Base-by-base conservation (phyloP, 1,139 yeast species). In the Taphrina flavorubra region DNA sequence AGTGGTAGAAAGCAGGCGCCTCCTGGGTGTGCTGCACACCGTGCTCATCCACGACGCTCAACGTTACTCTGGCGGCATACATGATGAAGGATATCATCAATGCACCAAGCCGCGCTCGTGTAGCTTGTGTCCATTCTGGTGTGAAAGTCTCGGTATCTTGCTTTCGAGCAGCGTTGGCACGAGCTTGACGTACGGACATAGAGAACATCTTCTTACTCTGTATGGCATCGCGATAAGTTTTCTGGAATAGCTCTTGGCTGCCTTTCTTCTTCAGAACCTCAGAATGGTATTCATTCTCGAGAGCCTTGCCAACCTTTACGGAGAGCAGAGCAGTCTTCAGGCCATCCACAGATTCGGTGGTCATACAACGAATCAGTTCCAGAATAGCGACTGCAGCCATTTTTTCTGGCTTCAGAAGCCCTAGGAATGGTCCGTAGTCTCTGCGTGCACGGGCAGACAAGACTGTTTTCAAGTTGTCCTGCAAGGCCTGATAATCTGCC, bases 1-100 rank as follows among this genome's bases (percentile, higher is more conserved):
- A 85, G 76, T 94, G 98, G 72, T 87, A 88, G 76, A 95, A 89
- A 0, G 98, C 99, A 0, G 98, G 97, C 10, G 92, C 94, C 60
- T 84, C 81, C 42, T 94, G 96, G 55, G 80, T 79, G 34, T 89
- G 88, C 1, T 78, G 77, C 65, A 85, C 80, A 14, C 90, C 90
- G 0, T 95, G 87, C 1, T 86, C 82, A 0, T 97, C 97, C 75
- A 92, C 97, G 0, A 79, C 82, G 63, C 92, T 97, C 10, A 92
- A 97, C 16, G 86, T 84, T 8, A 94, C 89, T 74, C 86, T 88
- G 4, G 97, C 97, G 39, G 89, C 91, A 74, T 90, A 89, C 76
- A 94, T 81, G 69, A 94, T 79, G 73, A 88, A 81, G 0, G 97
- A 87, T 13, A 89, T 83, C 69, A 94, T 81, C 6, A 89, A 84